These are phyloP conservation scores for Gentiana macrophylla DNA, from an alignment of 257 asterid genomes.

Conservation along the genomic window DNA sequence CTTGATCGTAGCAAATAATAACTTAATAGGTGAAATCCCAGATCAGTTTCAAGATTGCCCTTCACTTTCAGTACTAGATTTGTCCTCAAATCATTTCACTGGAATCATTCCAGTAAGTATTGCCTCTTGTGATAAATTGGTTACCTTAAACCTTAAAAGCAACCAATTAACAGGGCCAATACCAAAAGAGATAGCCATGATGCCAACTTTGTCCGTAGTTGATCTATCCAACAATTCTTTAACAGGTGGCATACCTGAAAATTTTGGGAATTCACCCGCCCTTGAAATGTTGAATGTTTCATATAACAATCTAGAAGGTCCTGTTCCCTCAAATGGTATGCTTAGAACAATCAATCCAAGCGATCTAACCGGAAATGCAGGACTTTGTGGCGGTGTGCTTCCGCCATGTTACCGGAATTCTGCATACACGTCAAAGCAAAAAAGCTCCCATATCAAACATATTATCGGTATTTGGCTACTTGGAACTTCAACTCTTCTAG, in stretches of 20 bases:
- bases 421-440: slow-evolving; percentile 19
- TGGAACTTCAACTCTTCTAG: slow-evolving; percentile 37
- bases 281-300: slow-evolving; percentile 56
- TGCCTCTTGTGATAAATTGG: slow-evolving; percentile 58
- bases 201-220: slow-evolving; percentile 50
- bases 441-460: slow-evolving; percentile 31
- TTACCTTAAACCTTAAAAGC: slow-evolving; percentile 43
- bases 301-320: slow-evolving; percentile 52
- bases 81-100: slow-evolving; percentile 47
- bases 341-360: slow-evolving; percentile 51
- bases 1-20: slow-evolving; percentile 42
- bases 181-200: slow-evolving; percentile 40
- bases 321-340: slow-evolving; percentile 56
- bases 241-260: slow-evolving; percentile 59
- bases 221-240: slow-evolving; percentile 71
- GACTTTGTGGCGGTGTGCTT: slow-evolving; percentile 66
- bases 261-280: slow-evolving; percentile 71
- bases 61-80: slow-evolving; percentile 45
- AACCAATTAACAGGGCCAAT: slow-evolving; percentile 45
- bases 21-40: slow-evolving; percentile 50
- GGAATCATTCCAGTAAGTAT: slow-evolving; percentile 55
- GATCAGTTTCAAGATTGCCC: slow-evolving; percentile 60
- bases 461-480: slow-evolving; percentile 48
- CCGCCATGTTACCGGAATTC: slow-evolving; percentile 44
- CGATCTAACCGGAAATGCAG: slow-evolving; percentile 52